A percentile compares a stretch with the other conserved stretches of the same genome.
Evolutionary conservation across 345 rosid species (phyloP).

Genomic region (Citropsis articulata): DNA sequence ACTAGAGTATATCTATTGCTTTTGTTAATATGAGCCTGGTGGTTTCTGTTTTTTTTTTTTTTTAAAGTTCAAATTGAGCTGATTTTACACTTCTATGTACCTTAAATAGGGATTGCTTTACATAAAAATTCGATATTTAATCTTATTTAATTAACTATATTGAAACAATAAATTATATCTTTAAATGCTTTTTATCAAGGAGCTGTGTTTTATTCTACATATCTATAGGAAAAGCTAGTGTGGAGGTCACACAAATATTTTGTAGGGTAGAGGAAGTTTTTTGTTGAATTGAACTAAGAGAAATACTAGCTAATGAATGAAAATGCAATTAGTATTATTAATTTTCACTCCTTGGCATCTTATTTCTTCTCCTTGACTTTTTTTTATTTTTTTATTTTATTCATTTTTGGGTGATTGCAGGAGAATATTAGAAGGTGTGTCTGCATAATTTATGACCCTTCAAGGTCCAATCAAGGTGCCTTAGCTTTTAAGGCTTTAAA

Average conservation of each 20-base stretch:
- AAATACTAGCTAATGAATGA: not conserved
- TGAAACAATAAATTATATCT: not conserved
- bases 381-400: not conserved
- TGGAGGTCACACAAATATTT: not conserved
- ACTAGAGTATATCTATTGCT: not conserved
- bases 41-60: not conserved
- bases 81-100: not conserved
- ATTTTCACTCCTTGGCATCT: not conserved
- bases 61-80: not conserved
- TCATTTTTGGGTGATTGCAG: conserved; percentile 39
- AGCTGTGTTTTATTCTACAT: not conserved
- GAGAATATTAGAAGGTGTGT: conserved; percentile 96
- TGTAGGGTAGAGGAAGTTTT: not conserved
- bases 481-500: conserved; percentile 95
- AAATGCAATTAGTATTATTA: not conserved
- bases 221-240: not conserved
- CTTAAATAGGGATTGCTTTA: not conserved
- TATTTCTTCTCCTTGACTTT: not conserved
- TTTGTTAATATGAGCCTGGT: not conserved
- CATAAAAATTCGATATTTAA: not conserved
- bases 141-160: not conserved
- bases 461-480: conserved; percentile 83
- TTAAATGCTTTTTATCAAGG: not conserved
- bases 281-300: not conserved
- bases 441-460: conserved; percentile 96